Base-by-base conservation (phyloP, 805 yeast genomes). In the Kurtzmaniella fragi region DNA sequence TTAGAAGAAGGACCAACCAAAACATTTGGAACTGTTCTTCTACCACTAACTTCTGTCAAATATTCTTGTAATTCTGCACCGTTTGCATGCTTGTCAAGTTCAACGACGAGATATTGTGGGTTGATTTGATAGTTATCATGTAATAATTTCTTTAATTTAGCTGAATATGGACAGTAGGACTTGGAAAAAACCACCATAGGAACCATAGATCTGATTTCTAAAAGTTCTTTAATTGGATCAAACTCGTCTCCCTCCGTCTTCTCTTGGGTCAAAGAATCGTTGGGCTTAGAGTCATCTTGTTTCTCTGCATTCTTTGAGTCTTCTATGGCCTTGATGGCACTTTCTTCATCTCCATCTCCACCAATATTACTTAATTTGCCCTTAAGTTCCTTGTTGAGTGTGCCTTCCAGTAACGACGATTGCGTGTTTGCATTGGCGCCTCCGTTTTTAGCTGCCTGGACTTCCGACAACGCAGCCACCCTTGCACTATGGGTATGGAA, bases 1-100 rank as follows among this genome's bases (percentile, higher is more conserved):
- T 55, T 54, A 30, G 46, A 50, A 17, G 73, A 58, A 7, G 84
- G 83, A 40, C 80, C 83, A 39, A 91, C 75, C 39, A 87, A 70
- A 15, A 93, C 75, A 56, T 93, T 93, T 17, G 99, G 99, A 11
- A 93, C 99, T 0, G 98, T 91, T 23, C 64, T 64, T 49, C 96
- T 78, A 5, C 93, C 95, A 4, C 95, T 78, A 41, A 73, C 59
- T 37, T 71, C 67, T 13, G 72, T 82, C 38, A 93, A 71, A 59
- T 83, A 82, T 13, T 68, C 75, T 61, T 90, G 97, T 43, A 93
- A 70, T 44, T 75, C 83, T 2, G 64, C 58, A 1, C 97, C 97
- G 56, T 87, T 73, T 36, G 73, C 70, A 57, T 88, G 95, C 52
- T 70, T 71, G 61, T 91, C 97, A 38, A 91, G 70, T 56, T 91